Evolutionary conservation across 148 eudicot species (phyloP).

Genomic region (Dianthus caryophyllus): DNA sequence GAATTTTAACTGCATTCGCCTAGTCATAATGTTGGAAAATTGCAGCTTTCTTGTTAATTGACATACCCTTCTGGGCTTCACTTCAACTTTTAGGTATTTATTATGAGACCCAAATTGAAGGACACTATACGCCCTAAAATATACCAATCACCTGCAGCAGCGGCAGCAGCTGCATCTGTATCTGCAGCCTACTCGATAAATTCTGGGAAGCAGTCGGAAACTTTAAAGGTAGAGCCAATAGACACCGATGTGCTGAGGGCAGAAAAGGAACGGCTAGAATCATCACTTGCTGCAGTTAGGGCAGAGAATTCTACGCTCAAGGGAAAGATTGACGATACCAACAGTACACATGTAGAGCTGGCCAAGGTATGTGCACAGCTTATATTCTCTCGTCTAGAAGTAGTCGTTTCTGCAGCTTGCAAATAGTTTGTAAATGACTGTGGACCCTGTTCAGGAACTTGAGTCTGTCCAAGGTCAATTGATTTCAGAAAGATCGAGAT

Average conservation of each 20-base stretch:
- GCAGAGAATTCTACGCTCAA: conserved; percentile 57
- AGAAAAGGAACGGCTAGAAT: conserved; percentile 55
- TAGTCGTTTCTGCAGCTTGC: neutral
- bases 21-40: neutral
- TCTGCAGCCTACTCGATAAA: conserved; percentile 77
- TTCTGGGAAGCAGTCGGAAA: conserved; percentile 42
- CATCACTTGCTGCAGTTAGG: conserved; percentile 49
- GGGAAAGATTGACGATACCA: conserved; percentile 64
- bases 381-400: neutral
- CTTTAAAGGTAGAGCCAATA: conserved; percentile 30
- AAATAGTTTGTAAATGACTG: conserved; percentile 12
- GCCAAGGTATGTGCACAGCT: conserved; percentile 58
- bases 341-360: conserved; percentile 58
- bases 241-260: conserved; percentile 35
- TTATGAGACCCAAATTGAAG: conserved; percentile 78
- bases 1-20: neutral
- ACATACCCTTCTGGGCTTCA: neutral
- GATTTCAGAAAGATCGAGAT: conserved; percentile 85
- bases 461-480: conserved; percentile 85
- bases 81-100: conserved; percentile 49
- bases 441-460: conserved; percentile 55
- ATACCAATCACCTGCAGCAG: conserved; percentile 87
- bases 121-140: conserved; percentile 65
- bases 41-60: neutral
- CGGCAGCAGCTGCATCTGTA: conserved; percentile 97